phyloP scores from a whole-genome alignment of 495 filamentous ascomycete species.

The Choiromyces venosus region DNA sequence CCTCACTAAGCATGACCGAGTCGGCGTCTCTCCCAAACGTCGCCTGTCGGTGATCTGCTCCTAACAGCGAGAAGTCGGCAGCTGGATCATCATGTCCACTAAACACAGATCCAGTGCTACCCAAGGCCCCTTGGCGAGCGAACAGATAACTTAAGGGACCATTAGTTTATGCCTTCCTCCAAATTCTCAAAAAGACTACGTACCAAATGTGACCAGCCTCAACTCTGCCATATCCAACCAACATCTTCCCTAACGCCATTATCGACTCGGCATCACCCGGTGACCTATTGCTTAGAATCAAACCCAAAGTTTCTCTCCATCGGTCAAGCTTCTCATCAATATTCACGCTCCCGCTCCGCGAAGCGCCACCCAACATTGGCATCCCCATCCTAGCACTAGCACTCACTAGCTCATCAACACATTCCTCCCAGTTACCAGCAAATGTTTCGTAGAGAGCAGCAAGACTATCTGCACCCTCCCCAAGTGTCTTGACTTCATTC shows the following conservation, averaged over 20 bases:
- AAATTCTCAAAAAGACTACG: constrained; percentile 47
- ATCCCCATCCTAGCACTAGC: constrained; percentile 85
- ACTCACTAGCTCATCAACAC: constrained; percentile 93
- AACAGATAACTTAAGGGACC: constrained; percentile 49
- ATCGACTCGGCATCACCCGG: constrained; percentile 70
- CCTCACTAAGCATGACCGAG: constrained; percentile 78
- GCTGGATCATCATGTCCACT: constrained; percentile 79
- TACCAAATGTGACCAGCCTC: constrained; percentile 91
- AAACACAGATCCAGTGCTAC: constrained; percentile 54
- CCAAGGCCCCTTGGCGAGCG: constrained; percentile 48
- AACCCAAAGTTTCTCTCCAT: constrained; percentile 83
- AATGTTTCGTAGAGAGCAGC: constrained; percentile 89
- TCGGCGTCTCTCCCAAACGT: constrained; percentile 73
- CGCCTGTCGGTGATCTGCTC: constrained; percentile 63
- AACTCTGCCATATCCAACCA: constrained; percentile 78
- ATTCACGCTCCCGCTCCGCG: constrained; percentile 49
- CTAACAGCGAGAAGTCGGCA: constrained; percentile 73
- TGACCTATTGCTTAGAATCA: constrained; percentile 83
- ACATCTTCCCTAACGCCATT: constrained; percentile 69
- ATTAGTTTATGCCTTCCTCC: not conserved
- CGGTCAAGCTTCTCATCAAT: constrained; percentile 80
- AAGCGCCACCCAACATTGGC: constrained; percentile 55
- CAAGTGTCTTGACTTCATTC: constrained; percentile 75
- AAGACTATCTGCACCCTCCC: constrained; percentile 72
- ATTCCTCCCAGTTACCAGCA: constrained; percentile 88